A percentile compares a stretch with the other conserved stretches of the same genome.
These are phyloP conservation scores for Theobroma grandiflorum DNA, from an alignment of 441 rosid species.

Conservation along the genomic window DNA sequence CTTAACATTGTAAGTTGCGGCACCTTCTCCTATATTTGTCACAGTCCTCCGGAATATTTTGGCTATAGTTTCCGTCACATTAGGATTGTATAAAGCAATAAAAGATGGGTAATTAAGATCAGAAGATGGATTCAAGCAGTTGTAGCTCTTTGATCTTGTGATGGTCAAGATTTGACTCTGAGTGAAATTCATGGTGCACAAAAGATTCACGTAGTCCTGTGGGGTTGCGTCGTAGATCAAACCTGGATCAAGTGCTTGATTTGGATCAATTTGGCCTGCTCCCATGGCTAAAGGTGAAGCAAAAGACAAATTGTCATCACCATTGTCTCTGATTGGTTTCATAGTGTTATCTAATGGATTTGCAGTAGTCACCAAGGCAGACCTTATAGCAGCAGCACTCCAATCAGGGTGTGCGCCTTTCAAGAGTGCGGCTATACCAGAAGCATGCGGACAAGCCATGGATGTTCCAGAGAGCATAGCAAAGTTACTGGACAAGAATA, in stretches of 20 bases:
- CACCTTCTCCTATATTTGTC: conserved; percentile 52
- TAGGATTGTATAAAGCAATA: conserved; percentile 40
- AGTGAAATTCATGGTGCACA: conserved; percentile 54
- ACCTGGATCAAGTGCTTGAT: conserved; percentile 59
- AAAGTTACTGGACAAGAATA: conserved; percentile 34
- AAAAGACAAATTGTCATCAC: conserved; percentile 14
- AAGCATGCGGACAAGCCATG: conserved; percentile 50
- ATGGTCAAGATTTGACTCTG: conserved; percentile 43
- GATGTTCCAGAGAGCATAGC: conserved; percentile 47
- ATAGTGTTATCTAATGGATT: conserved; percentile 40
- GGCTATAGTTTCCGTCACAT: neutral
- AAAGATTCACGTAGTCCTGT: conserved; percentile 51
- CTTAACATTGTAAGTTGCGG: conserved; percentile 39
- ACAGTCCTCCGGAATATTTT: conserved; percentile 40
- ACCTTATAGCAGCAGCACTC: conserved; percentile 50
- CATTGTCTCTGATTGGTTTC: conserved; percentile 49
- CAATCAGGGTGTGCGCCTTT: conserved; percentile 50
- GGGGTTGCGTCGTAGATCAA: conserved; percentile 56
- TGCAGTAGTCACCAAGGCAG: conserved; percentile 52
- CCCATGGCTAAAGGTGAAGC: conserved; percentile 58
- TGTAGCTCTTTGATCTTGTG: conserved; percentile 41
- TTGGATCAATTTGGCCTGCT: conserved; percentile 58
- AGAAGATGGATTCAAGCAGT: conserved; percentile 38
- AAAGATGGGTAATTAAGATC: conserved; percentile 68
- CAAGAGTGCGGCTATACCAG: conserved; percentile 48